Evolutionary conservation across 2,329 filamentous ascomycete genomes (phyloP).

Genomic region (Nemania serpens): DNA sequence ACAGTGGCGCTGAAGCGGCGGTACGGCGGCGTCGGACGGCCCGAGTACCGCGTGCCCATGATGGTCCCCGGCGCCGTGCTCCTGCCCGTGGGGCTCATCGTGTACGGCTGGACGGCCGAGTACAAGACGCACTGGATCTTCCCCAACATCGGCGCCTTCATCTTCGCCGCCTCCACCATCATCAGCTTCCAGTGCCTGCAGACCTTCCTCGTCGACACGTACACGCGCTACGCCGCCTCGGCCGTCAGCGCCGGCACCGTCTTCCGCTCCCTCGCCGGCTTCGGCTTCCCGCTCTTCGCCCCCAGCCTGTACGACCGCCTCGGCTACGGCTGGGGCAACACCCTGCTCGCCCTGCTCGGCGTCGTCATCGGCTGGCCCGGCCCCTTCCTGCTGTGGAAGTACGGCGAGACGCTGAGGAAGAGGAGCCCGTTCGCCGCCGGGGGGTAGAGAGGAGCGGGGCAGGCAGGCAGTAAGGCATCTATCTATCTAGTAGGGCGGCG

Average conservation of each 20-base stretch:
- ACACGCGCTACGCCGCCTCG: constrained; percentile 52
- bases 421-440: constrained; percentile 43
- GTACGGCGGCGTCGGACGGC: constrained; percentile 42
- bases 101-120: constrained; percentile 54
- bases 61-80: constrained; percentile 49
- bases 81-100: constrained; percentile 49
- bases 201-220: constrained; percentile 53
- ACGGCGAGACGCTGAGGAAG: constrained; percentile 44
- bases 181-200: constrained; percentile 52
- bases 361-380: constrained; percentile 56
- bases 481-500: too few species aligned
- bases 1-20: constrained; percentile 49
- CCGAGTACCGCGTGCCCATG: constrained; percentile 51
- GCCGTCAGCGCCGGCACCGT: constrained; percentile 52
- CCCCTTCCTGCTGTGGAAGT: constrained; percentile 50
- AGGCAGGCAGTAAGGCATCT: background rate
- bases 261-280: constrained; percentile 53
- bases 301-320: constrained; percentile 50
- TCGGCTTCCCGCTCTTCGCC: constrained; percentile 58
- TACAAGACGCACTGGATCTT: constrained; percentile 50
- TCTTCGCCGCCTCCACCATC: constrained; percentile 48
- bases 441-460: background rate
- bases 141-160: constrained; percentile 49
- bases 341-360: constrained; percentile 53
- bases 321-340: constrained; percentile 54